phyloP scores from a whole-genome alignment of 2,329 filamentous ascomycete species.

The Zalaria obscura region DNA sequence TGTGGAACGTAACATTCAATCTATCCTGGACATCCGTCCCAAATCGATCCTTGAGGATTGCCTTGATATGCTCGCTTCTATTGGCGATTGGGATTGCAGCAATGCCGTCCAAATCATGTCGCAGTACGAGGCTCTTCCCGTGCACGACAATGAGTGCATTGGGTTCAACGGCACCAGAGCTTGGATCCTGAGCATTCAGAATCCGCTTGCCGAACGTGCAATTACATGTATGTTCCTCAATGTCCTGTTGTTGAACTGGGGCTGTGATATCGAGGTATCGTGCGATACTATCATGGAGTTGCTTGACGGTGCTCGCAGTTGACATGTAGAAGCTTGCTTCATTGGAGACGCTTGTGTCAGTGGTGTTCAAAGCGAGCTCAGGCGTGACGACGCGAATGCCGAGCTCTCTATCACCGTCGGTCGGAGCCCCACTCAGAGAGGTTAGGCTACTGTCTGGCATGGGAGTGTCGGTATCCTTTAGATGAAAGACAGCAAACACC shows the following conservation, averaged over 20 bases:
- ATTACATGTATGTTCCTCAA: slow-evolving; percentile 12
- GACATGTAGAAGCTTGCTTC: slow-evolving; percentile 1
- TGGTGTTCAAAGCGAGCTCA: not conserved
- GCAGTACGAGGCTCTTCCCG: not conserved
- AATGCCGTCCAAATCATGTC: too few species aligned
- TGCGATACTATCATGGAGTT: slow-evolving; percentile 12
- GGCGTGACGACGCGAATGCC: too few species aligned
- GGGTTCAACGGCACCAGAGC: slow-evolving; percentile 1
- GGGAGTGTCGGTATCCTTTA: too few species aligned
- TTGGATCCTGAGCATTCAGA: slow-evolving; percentile 5
- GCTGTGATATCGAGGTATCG: slow-evolving; percentile 9
- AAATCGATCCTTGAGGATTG: too few species aligned
- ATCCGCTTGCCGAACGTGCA: slow-evolving; percentile 14
- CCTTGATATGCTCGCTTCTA: too few species aligned
- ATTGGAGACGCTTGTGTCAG: not conserved
- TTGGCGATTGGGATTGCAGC: too few species aligned
- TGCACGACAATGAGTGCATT: slow-evolving; percentile 10
- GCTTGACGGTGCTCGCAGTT: slow-evolving; percentile 8
- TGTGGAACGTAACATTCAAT: too few species aligned
- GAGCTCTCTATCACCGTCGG: too few species aligned
- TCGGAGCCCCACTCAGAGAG: too few species aligned
- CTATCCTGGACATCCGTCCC: too few species aligned
- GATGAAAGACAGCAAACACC: slow-evolving; percentile 11
- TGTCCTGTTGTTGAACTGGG: slow-evolving; percentile 1
- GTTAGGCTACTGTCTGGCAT: too few species aligned